Base-by-base conservation (phyloP, 805 yeast genomes). In the Kockiozyma suomiensis region DNA sequence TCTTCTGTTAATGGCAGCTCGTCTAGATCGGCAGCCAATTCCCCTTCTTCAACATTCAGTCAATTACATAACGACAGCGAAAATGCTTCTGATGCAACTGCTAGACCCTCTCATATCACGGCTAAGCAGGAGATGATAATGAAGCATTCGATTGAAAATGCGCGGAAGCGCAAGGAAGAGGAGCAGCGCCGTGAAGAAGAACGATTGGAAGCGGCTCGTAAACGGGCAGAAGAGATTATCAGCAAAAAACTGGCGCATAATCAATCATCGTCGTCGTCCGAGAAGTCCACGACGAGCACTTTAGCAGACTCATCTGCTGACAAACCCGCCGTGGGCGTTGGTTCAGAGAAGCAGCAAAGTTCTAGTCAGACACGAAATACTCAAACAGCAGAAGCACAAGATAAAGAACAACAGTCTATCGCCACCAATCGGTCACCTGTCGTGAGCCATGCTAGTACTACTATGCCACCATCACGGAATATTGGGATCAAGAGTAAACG, bases 131-230 rank as follows among this genome's bases (percentile, higher is more conserved):
- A 72, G 50, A 70, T 68, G 46, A 59, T 62, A 25, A 75, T 76
- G 79, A 60, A 64, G 25, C 62, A 61, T 25, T 69, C 73, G 4
- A 61, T 72, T 8, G 76, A 72, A 50, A 68, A 66, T 42, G 76
- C 75, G 2, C 62, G 71, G n/a, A 69, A 64, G 54, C 68, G 76
- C 13, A 73, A 73, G 55, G 75, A 73, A 47, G 74, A 72, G 48
- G 76, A 73, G 51, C 65, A 56, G 58, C 60, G 62, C 13, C 52
- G 50, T 26, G 75, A 73, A 54, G 61, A 66, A 30, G 74, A 70
- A 40, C 62, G 70, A 25, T 66, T 63, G 30, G 71, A 66, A 54
- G 69, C 68, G 1, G 71, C 71, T 6, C 65, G 64, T 49, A 69
- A 62, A 50, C 61, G 68, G 28, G 73, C 74, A 1, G 75, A 70